These are phyloP conservation scores for Sporisorium iseilematis-ciliati DNA, from an alignment of 1,284 basidiomycete species.

Conservation along the genomic window DNA sequence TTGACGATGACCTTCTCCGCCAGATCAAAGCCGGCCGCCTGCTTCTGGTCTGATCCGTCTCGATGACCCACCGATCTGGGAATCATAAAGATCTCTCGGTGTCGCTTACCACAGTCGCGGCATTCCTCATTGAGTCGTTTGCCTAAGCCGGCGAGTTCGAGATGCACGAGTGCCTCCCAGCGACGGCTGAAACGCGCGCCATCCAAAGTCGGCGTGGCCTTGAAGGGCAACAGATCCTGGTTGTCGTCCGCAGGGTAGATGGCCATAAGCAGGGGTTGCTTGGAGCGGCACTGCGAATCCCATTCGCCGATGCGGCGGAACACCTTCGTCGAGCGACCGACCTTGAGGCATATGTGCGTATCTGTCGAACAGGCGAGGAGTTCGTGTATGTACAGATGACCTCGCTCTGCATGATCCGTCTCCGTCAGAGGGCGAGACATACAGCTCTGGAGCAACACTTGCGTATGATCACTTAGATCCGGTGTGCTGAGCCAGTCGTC, in stretches of 20 bases:
- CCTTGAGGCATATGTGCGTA: slow-evolving; percentile 48
- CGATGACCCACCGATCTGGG: slow-evolving; percentile 10
- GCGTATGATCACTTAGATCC: slow-evolving; percentile 16
- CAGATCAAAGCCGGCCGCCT: slow-evolving; percentile 26
- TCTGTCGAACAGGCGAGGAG: slow-evolving; percentile 33
- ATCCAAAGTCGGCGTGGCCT: slow-evolving; percentile 1
- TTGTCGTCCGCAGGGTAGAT: slow-evolving; percentile 21
- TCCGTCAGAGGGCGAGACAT: slow-evolving; percentile 31
- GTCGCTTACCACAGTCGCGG: slow-evolving; percentile 44
- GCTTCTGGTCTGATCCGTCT: background rate
- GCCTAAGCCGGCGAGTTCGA: slow-evolving; percentile 42
- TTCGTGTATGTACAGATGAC: slow-evolving; percentile 61
- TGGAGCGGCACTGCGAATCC: slow-evolving; percentile 49
- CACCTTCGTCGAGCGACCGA: slow-evolving; percentile 47
- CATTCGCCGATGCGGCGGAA: slow-evolving; percentile 52
- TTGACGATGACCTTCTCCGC: slow-evolving; percentile 23
- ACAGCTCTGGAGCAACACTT: slow-evolving; percentile 36
- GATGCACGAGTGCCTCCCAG: slow-evolving; percentile 56
- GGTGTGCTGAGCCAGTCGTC: slow-evolving; percentile 21
- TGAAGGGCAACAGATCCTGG: slow-evolving; percentile 44
- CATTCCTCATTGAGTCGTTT: slow-evolving; percentile 35
- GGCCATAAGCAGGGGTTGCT: slow-evolving; percentile 35
- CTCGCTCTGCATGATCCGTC: slow-evolving; percentile 31
- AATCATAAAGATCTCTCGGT: slow-evolving; percentile 58
- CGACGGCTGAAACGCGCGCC: slow-evolving; percentile 44